phyloP scores from a whole-genome alignment of 176 grass and related monocot genomes.

The Musa itinerans region DNA sequence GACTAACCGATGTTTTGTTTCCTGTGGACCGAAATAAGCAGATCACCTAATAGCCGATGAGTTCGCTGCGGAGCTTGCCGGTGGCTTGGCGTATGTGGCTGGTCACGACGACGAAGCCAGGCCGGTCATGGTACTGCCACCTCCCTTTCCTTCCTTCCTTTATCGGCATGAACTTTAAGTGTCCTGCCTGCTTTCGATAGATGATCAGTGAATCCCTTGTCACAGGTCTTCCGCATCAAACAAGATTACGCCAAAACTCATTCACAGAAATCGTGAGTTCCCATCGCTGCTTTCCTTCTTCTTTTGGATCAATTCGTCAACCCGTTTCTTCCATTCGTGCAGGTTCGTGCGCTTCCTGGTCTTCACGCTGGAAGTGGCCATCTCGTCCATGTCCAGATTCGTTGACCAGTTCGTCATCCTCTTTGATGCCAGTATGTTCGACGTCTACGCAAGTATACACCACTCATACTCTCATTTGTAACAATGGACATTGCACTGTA shows the following conservation, averaged over 20 bases:
- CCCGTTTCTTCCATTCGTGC: background rate
- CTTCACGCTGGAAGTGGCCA: constrained; percentile 88
- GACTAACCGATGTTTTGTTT: background rate
- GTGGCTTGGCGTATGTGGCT: constrained; percentile 81
- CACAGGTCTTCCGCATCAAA: constrained; percentile 81
- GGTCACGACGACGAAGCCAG: constrained; percentile 93
- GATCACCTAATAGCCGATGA: constrained; percentile 94
- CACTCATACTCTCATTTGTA: no score
- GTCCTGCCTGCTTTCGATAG: background rate
- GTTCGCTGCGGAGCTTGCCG: constrained; percentile 74
- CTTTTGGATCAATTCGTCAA: background rate
- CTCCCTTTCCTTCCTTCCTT: no score
- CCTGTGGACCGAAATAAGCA: constrained; percentile 11
- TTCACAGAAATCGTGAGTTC: constrained; percentile 77
- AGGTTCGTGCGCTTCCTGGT: constrained; percentile 86
- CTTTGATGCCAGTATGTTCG: constrained; percentile 84
- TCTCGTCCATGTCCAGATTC: constrained; percentile 86
- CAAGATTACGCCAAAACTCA: constrained; percentile 88
- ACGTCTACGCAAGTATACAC: no score
- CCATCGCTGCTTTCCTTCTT: background rate
- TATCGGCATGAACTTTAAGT: no score
- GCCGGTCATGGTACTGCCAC: constrained; percentile 56
- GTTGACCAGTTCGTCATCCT: constrained; percentile 85
- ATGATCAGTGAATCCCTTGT: background rate
- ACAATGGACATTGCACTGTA: no score